phyloP scores from a whole-genome alignment of 1,139 yeast genomes.

The Pichia sp. region DNA sequence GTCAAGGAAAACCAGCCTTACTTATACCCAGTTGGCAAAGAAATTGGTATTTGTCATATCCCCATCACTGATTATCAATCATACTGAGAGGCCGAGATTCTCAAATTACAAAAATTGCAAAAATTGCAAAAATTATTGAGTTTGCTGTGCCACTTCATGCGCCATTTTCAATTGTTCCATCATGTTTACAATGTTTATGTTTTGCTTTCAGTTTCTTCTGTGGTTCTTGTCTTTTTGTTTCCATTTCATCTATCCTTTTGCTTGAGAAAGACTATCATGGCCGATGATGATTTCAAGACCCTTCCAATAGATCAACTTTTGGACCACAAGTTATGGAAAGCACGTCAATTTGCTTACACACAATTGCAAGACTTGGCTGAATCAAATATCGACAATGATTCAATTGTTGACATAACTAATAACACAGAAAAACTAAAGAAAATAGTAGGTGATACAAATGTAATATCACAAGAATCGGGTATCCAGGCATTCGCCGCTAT shows the following conservation, averaged over 20 bases:
- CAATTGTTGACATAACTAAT: constrained; percentile 44
- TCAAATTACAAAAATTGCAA: too few species aligned
- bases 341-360: constrained; percentile 71
- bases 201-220: neutral
- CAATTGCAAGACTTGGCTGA: constrained; percentile 53
- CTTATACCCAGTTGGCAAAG: neutral
- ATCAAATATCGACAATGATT: constrained; percentile 48
- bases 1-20: neutral
- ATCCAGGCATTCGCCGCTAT: constrained; percentile 50
- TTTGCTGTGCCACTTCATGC: neutral
- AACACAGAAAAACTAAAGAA: constrained; percentile 50
- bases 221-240: neutral
- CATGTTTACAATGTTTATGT: neutral
- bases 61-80: neutral
- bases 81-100: neutral
- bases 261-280: neutral
- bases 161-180: neutral
- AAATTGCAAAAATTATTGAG: too few species aligned
- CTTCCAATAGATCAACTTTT: constrained; percentile 64
- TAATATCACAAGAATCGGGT: constrained; percentile 88
- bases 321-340: constrained; percentile 60
- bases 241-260: neutral
- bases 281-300: constrained; percentile 33
- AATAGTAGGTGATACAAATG: constrained; percentile 71
- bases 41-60: neutral